Percentiles rank a stretch among this genome's conserved stretches.
Evolutionary conservation across 2,329 filamentous ascomycete species (phyloP).

Genomic region (Aspergillus arachidicola): DNA sequence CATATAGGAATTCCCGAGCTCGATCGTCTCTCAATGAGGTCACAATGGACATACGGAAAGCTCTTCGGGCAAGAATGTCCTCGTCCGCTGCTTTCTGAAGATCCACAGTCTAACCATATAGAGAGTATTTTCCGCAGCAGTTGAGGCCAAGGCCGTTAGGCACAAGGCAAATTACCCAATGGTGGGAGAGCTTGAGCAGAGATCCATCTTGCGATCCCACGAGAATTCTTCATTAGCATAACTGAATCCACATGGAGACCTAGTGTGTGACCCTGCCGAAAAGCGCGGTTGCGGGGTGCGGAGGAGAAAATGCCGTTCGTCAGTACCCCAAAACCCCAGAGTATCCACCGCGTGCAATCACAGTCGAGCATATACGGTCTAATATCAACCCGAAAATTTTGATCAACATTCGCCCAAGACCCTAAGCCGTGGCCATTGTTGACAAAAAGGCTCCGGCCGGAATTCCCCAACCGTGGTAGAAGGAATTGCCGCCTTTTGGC

Average conservation of each 20-base stretch:
- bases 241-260: not conserved
- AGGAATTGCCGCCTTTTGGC: not conserved
- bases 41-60: not conserved
- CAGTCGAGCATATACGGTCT: not conserved
- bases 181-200: not conserved
- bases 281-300: not conserved
- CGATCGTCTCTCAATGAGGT: not conserved
- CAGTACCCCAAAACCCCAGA: not conserved
- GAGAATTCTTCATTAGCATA: not conserved
- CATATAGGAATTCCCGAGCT: not conserved
- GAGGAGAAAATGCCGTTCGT: not conserved
- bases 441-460: not conserved
- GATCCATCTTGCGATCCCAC: not conserved
- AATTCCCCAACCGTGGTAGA: not conserved
- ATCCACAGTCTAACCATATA: not conserved
- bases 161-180: not conserved
- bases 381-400: not conserved
- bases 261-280: not conserved
- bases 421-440: not conserved
- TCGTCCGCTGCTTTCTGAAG: not conserved
- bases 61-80: not conserved
- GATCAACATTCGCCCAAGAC: not conserved
- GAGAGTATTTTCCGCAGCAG: not conserved
- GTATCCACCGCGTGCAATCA: slow-evolving; percentile 4
- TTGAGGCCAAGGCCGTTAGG: not conserved